Evolutionary conservation across 2,329 filamentous ascomycete species (phyloP).

Genomic region (Knufia petricola): DNA sequence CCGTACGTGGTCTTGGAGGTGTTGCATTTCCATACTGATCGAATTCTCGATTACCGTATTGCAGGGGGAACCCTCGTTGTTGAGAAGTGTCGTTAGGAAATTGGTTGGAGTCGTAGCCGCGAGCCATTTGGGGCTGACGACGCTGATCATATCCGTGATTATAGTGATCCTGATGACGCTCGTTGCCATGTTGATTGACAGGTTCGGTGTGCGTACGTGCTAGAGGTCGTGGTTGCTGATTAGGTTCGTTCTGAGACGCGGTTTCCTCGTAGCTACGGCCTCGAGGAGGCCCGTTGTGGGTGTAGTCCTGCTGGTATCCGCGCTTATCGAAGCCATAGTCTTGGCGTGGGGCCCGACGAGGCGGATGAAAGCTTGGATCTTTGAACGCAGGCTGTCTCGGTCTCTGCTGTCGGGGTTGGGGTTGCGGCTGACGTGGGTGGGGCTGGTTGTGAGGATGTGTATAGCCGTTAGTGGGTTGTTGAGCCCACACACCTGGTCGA

Average conservation of each 20-base stretch:
- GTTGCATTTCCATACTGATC: conserved; percentile 19
- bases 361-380: background rate
- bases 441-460: conserved; percentile 1
- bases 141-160: conserved; percentile 14
- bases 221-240: background rate
- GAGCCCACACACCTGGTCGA: conserved; percentile 6
- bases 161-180: conserved; percentile 14
- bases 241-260: background rate
- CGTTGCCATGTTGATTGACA: conserved; percentile 12
- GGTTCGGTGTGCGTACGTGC: conserved; percentile 2
- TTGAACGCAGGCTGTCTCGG: background rate
- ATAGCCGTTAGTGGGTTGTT: background rate
- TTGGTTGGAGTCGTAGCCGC: conserved; percentile 12
- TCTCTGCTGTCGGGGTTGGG: background rate
- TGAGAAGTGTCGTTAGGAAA: conserved; percentile 9
- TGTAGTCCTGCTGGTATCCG: conserved; percentile 2
- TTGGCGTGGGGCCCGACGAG: conserved; percentile 13
- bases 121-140: conserved; percentile 8
- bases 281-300: background rate
- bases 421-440: background rate
- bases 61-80: conserved; percentile 9
- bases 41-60: conserved; percentile 11
- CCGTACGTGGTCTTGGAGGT: conserved; percentile 12
- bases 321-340: conserved; percentile 8
- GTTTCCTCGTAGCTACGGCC: background rate